Evolutionary conservation across 2,329 filamentous ascomycete genomes (phyloP), one percentile per base, ranked within the genome.

Genomic region (Cladophialophora chaetospira): DNA sequence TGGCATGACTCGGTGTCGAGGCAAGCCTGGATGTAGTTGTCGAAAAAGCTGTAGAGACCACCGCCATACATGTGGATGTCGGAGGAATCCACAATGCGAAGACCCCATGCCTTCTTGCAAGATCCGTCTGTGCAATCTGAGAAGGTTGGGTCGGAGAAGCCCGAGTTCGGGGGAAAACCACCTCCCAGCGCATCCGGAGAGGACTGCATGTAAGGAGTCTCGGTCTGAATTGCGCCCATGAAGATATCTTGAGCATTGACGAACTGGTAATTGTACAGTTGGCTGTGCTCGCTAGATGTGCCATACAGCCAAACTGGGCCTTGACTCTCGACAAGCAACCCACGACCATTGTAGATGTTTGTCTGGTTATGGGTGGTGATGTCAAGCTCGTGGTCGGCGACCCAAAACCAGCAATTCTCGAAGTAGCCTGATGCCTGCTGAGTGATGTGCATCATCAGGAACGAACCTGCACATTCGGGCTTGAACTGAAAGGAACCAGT

Each of bases 371-470:
- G 83, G 67, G 88, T 86, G 6, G 73, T 63, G 10, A 85, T 80
- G 71, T 96, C 92, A 21, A 96, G 86, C 70, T 95, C 89, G 77
- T 96, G 91, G 71, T 96, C 91, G 2, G 91, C 85, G 44, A 91
- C 88, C 91, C 91, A 96, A 72, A 89, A 87, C 89, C 90, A 96
- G 44, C 81, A 85, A 76, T 96, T 96, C 78, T 97, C 92, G 42
- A 96, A 77, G 75, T 96, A 96, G 43, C 84, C 83, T 33, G 84
- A 87, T 15, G 79, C 79, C 33, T 72, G 68, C 61, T 78, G 72
- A 29, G 82, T 83, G 52, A 82, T 71, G 67, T 84, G 82, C 59
- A 85, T 74, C 45, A 84, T 74, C 71, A 84, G 73, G 72, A 90
- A 94, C 23, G 89, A 83, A 29, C 87, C 91, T 33, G 87, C 80